phyloP scores from a whole-genome alignment of 2,329 filamentous ascomycete species.

The Leptographium radiaticola region DNA sequence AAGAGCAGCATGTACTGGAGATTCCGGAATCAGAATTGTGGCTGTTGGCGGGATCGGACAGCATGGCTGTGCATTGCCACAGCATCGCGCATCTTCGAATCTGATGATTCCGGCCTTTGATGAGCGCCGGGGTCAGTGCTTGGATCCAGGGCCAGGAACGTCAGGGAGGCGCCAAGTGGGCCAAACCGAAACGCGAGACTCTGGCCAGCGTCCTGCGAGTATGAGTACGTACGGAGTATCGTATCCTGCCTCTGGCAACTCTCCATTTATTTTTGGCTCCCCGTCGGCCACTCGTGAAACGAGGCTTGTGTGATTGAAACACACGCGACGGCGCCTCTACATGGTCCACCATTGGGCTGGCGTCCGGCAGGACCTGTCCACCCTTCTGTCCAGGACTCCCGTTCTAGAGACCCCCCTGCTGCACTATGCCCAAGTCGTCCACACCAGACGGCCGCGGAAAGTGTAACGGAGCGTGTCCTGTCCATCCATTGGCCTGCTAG shows the following conservation, averaged over 20 bases:
- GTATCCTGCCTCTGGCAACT: neutral
- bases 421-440: neutral
- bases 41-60: too few species aligned
- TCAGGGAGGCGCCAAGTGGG: neutral
- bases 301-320: constrained; percentile 11
- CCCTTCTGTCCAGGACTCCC: too few species aligned
- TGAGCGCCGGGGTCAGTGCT: neutral
- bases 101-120: neutral
- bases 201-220: neutral
- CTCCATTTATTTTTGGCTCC: neutral
- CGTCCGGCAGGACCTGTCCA: neutral
- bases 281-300: constrained; percentile 8
- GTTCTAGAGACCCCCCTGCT: neutral
- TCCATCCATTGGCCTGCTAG: neutral
- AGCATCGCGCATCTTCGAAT: too few species aligned
- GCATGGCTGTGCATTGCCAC: too few species aligned
- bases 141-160: neutral
- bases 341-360: constrained; percentile 7
- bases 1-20: neutral
- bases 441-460: neutral
- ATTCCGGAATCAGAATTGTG: too few species aligned
- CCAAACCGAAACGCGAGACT: neutral
- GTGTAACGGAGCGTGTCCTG: neutral
- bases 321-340: constrained; percentile 11
- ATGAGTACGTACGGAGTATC: neutral